phyloP scores from a whole-genome alignment of 2,329 filamentous ascomycete species.

The Exserohilum rostratum region DNA sequence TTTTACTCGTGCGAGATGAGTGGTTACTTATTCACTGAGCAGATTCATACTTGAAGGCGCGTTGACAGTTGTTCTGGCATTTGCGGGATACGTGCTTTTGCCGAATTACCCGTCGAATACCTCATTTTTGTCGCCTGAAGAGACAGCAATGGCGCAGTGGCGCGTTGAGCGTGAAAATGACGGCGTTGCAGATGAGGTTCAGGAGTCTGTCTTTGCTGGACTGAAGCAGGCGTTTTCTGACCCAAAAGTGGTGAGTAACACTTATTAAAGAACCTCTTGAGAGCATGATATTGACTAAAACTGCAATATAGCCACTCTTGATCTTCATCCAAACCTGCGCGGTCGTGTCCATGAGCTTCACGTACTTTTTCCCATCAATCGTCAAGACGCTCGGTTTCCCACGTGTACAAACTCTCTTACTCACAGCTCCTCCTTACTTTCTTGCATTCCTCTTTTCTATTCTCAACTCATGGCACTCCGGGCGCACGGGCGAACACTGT shows the following conservation, averaged over 20 bases:
- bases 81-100: conserved; percentile 52
- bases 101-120: conserved; percentile 58
- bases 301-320: conserved; percentile 2
- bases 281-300: not conserved
- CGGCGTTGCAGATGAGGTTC: conserved; percentile 22
- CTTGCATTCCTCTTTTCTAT: conserved; percentile 63
- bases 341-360: conserved; percentile 55
- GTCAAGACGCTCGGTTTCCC: conserved; percentile 64
- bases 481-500: conserved; percentile 61
- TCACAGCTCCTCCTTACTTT: conserved; percentile 66
- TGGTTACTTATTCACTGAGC: not conserved
- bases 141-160: conserved; percentile 28
- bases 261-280: not conserved
- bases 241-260: conserved; percentile 48
- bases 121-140: conserved; percentile 47
- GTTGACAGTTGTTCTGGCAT: conserved; percentile 22
- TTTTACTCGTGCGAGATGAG: not conserved
- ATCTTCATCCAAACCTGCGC: conserved; percentile 61
- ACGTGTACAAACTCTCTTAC: conserved; percentile 58
- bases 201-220: conserved; percentile 40
- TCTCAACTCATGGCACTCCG: conserved; percentile 61
- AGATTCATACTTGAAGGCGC: conserved; percentile 33
- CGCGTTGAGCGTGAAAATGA: conserved; percentile 28
- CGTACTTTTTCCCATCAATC: conserved; percentile 70
- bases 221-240: conserved; percentile 58